These are phyloP conservation scores for Mycena leptocephala DNA, from an alignment of 768 basidiomycete genomes.

Conservation along the genomic window DNA sequence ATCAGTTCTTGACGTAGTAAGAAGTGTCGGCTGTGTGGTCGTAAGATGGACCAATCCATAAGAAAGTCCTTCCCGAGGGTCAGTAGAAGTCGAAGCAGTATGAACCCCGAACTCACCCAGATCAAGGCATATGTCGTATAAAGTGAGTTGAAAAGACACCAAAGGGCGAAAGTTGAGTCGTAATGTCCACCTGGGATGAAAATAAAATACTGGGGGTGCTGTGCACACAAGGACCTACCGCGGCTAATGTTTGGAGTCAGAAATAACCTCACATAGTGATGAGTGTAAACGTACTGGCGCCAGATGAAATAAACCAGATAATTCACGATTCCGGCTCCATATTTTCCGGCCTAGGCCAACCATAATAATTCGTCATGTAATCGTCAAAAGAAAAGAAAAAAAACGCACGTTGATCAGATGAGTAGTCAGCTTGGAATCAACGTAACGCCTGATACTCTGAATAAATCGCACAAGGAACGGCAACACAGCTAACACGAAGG, in stretches of 20 bases:
- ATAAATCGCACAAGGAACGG: conserved; percentile 86
- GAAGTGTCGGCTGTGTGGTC: conserved; percentile 67
- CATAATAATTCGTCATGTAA: background rate
- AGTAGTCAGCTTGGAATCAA: conserved; percentile 79
- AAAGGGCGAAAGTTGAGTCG: conserved; percentile 74
- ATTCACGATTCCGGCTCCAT: conserved; percentile 75
- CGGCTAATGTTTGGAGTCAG: too few relatives aligned
- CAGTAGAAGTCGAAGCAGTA: background rate
- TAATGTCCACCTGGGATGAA: conserved; percentile 44
- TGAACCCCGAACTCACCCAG: conserved; percentile 73
- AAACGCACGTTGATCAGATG: conserved; percentile 89
- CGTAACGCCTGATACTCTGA: conserved; percentile 91
- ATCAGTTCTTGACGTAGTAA: conserved; percentile 84
- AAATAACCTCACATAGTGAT: too few relatives aligned
- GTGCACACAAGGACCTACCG: conserved; percentile 52
- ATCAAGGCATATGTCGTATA: conserved; percentile 80
- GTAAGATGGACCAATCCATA: conserved; percentile 94
- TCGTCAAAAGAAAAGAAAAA: background rate
- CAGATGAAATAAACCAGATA: conserved; percentile 84
- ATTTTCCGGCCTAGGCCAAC: conserved; percentile 90
- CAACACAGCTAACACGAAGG: conserved; percentile 72
- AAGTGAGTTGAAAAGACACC: conserved; percentile 74
- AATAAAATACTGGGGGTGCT: background rate
- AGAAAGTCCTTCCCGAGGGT: conserved; percentile 73
- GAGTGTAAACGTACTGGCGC: too few relatives aligned